Conservation (phyloP, 2,329 filamentous ascomycete genomes). For the Cladosporium sp. region DNA sequence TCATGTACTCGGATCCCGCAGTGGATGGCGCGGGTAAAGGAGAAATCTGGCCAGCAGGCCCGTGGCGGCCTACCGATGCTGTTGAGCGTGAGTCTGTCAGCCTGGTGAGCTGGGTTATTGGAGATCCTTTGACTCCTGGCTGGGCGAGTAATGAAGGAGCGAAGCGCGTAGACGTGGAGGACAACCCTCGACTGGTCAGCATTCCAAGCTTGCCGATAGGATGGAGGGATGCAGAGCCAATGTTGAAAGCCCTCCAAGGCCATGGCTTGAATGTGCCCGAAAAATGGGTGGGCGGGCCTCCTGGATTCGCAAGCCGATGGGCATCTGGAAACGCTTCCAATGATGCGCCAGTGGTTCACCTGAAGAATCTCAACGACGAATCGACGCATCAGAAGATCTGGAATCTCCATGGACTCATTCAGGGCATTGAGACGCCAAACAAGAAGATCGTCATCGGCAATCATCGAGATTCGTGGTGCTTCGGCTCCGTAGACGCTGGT, state of each 20-base stretch:
- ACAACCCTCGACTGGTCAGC: conserved; percentile 65
- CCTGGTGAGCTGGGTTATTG: conserved; percentile 73
- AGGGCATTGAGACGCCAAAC: conserved; percentile 73
- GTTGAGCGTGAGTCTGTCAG: conserved; percentile 79
- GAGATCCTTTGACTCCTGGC: conserved; percentile 88
- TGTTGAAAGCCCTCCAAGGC: conserved; percentile 70
- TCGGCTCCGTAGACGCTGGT: conserved; percentile 79
- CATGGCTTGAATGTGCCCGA: conserved; percentile 63
- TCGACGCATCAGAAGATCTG: conserved; percentile 76
- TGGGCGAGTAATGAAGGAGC: conserved; percentile 62
- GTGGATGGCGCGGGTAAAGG: conserved; percentile 77
- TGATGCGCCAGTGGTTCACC: conserved; percentile 60
- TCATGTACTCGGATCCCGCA: conserved; percentile 86
- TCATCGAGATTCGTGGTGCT: conserved; percentile 87
- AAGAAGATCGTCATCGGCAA: conserved; percentile 80
- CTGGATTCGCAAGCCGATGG: conserved; percentile 60
- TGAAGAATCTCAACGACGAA: conserved; percentile 85
- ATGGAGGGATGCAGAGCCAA: conserved; percentile 77
- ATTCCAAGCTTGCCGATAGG: conserved; percentile 88
- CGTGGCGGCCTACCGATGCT: conserved; percentile 69
- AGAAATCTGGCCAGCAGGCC: conserved; percentile 66
- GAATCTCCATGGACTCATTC: conserved; percentile 81
- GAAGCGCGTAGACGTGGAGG: conserved; percentile 60
- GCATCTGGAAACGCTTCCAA: conserved; percentile 67
- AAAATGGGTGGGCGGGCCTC: conserved; percentile 69